Conservation (phyloP, 495 filamentous ascomycete genomes). For the Talaromyces adpressus region DNA sequence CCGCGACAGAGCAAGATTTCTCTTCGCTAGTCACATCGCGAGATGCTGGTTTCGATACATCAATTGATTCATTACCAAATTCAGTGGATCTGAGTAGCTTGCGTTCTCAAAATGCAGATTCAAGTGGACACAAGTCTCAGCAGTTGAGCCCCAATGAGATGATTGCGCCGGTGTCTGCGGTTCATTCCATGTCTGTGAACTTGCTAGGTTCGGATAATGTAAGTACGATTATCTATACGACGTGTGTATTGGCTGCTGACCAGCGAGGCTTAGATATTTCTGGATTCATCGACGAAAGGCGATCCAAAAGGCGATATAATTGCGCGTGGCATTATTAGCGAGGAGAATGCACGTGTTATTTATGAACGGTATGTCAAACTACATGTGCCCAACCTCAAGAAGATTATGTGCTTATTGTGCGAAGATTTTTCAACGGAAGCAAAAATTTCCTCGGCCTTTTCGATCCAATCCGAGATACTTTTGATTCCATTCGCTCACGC, state of each 20-base stretch:
- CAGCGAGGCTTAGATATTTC: constrained; percentile 22
- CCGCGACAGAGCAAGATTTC: constrained; percentile 25
- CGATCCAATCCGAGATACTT: constrained; percentile 37
- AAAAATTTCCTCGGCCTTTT: constrained; percentile 35
- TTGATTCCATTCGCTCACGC: constrained; percentile 35
- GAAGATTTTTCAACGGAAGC: constrained; percentile 31
- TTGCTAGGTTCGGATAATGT: constrained; percentile 29
- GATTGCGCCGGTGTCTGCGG: constrained; percentile 33
- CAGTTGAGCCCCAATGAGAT: constrained; percentile 36
- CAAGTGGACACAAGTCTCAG: constrained; percentile 28
- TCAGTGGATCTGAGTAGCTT: constrained; percentile 13
- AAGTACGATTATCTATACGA: constrained; percentile 6
- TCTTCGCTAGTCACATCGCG: constrained; percentile 17
- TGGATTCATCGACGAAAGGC: constrained; percentile 26
- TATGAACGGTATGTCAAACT: constrained; percentile 28
- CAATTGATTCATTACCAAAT: constrained; percentile 24
- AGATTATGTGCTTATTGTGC: not conserved
- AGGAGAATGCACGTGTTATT: constrained; percentile 32
- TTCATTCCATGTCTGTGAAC: constrained; percentile 39
- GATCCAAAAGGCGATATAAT: constrained; percentile 31
- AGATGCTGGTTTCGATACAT: constrained; percentile 19
- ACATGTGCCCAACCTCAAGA: too few relatives aligned
- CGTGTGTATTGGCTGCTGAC: not conserved
- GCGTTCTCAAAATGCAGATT: constrained; percentile 22
- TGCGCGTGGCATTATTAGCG: constrained; percentile 32